phyloP scores from a whole-genome alignment of 352 stramenopile species.

The Pythium sp. region DNA sequence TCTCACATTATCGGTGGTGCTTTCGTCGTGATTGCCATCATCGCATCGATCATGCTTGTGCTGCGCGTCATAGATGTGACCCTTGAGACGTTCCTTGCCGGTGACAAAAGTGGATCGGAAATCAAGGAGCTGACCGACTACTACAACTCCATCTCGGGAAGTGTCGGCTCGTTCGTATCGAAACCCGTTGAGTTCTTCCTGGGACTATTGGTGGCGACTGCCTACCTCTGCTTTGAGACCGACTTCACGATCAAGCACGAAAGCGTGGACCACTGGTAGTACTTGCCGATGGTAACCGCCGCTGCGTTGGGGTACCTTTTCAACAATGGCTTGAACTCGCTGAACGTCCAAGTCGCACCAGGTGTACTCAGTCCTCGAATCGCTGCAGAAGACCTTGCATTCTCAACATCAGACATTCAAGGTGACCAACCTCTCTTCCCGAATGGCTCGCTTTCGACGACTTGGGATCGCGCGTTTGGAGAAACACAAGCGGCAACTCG shows the following conservation, averaged over 20 bases:
- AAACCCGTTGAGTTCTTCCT: conserved; percentile 13
- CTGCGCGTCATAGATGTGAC: not conserved
- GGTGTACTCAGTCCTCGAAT: not conserved
- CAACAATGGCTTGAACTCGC: conserved; percentile 12
- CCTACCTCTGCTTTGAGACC: conserved; percentile 13
- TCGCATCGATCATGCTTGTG: not conserved
- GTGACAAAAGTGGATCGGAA: not conserved
- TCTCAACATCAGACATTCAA: no score
- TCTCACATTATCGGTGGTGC: not conserved
- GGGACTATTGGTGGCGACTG: not conserved
- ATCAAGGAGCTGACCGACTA: conserved; percentile 11
- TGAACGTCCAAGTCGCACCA: conserved; percentile 11
- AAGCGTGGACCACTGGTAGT: not conserved
- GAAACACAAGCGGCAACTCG: conserved; percentile 3
- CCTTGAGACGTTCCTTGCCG: not conserved
- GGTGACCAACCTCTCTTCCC: not conserved
- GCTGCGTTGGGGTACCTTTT: conserved; percentile 12
- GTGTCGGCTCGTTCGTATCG: not conserved
- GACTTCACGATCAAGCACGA: conserved; percentile 1
- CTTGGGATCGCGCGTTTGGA: not conserved
- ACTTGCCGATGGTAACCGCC: not conserved
- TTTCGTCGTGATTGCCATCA: not conserved
- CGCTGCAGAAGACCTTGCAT: not conserved
- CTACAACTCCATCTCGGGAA: conserved; percentile 15
- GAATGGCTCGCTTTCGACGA: not conserved